phyloP scores from a whole-genome alignment of 176 grass and related monocot genomes.

The Aegilops speltoides region DNA sequence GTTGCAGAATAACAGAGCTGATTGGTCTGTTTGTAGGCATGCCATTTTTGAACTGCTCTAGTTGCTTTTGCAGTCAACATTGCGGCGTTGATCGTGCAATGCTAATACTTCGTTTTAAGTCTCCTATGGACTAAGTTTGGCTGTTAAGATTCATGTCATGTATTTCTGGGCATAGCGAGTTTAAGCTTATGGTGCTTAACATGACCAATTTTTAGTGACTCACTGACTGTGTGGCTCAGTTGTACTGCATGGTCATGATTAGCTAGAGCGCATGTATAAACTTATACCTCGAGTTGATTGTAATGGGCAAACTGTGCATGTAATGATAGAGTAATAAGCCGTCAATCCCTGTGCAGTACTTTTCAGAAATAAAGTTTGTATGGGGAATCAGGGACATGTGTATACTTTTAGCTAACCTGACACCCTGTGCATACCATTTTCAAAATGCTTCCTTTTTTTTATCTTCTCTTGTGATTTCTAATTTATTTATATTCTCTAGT shows the following conservation, averaged over 20 bases:
- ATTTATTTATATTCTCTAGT: neutral
- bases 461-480: neutral
- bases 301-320: neutral
- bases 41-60: neutral
- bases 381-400: neutral
- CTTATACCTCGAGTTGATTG: neutral
- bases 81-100: neutral
- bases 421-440: neutral
- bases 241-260: neutral
- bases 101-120: neutral
- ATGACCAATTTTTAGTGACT: neutral
- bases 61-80: neutral
- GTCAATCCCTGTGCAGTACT: neutral
- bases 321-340: neutral
- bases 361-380: slow-evolving; percentile 17
- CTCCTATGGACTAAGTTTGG: neutral
- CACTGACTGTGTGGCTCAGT: neutral
- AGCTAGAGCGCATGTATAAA: neutral
- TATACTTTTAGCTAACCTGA: slow-evolving; percentile 2
- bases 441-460: neutral
- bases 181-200: slow-evolving; percentile 6
- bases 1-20: neutral
- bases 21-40: neutral
- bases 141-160: neutral
- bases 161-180: neutral